Conservation (phyloP, 2,329 filamentous ascomycete genomes). For the Mycogone perniciosa region DNA sequence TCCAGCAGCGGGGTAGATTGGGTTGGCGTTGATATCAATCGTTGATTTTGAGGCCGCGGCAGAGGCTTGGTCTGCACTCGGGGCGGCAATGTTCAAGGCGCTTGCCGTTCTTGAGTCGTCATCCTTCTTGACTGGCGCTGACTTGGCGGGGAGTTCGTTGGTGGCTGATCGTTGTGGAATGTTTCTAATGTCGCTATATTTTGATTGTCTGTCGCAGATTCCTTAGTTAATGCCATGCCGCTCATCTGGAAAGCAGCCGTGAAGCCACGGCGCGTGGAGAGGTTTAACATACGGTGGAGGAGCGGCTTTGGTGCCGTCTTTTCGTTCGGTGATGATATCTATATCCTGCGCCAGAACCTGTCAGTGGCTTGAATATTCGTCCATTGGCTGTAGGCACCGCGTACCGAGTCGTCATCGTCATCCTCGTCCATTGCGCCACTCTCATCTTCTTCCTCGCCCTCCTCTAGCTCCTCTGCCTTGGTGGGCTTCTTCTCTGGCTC, state of each 20-base stretch:
- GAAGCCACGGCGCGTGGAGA: background rate
- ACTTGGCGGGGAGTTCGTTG: conserved; percentile 43
- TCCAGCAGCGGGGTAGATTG: conserved; percentile 70
- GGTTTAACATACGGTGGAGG: conserved; percentile 47
- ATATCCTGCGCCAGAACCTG: conserved; percentile 44
- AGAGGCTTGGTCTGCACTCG: conserved; percentile 49
- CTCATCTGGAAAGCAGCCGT: background rate
- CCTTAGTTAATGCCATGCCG: background rate
- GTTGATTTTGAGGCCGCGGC: conserved; percentile 71
- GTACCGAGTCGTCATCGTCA: conserved; percentile 36
- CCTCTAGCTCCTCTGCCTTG: conserved; percentile 51
- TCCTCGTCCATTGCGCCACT: conserved; percentile 56
- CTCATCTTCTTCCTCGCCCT: conserved; percentile 59
- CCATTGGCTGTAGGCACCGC: background rate
- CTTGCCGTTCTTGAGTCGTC: conserved; percentile 28
- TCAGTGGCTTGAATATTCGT: background rate
- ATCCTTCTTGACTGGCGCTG: conserved; percentile 42
- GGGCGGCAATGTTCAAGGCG: conserved; percentile 27
- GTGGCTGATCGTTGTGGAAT: conserved; percentile 55
- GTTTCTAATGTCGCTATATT: conserved; percentile 60
- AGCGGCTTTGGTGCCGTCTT: conserved; percentile 55
- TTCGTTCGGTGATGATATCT: conserved; percentile 62
- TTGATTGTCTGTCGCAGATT: conserved; percentile 42
- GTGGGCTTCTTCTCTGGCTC: conserved; percentile 25
- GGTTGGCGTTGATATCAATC: conserved; percentile 77